phyloP scores from a whole-genome alignment of 441 rosid genomes.

The Brassica balearica region DNA sequence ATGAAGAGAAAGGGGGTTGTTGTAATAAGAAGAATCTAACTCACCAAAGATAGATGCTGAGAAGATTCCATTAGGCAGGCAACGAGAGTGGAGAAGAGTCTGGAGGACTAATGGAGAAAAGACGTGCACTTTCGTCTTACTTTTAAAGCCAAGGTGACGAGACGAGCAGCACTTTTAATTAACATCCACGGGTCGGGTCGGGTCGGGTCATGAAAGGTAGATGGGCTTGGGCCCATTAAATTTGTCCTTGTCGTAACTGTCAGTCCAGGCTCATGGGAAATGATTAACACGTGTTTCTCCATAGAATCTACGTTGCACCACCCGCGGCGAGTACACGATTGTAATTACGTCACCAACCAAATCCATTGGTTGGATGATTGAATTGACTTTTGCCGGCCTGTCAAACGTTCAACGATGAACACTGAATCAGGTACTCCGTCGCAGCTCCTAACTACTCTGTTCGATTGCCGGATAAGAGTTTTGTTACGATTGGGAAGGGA shows the following conservation, averaged over 20 bases:
- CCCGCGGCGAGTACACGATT: too few relatives aligned
- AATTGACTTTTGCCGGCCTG: too few relatives aligned
- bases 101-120: not conserved
- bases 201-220: not conserved
- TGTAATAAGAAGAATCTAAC: slow-evolving; percentile 22
- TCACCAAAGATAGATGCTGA: slow-evolving; percentile 35
- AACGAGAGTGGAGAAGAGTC: slow-evolving; percentile 15
- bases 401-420: too few relatives aligned
- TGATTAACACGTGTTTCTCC: slow-evolving; percentile 14
- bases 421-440: too few relatives aligned
- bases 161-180: not conserved
- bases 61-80: slow-evolving; percentile 33
- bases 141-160: not conserved
- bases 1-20: slow-evolving; percentile 14
- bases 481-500: too few relatives aligned
- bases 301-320: not conserved
- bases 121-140: slow-evolving; percentile 41
- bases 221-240: slow-evolving; percentile 35
- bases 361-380: too few relatives aligned
- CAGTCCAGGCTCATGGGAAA: not conserved
- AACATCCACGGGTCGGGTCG: not conserved
- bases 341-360: too few relatives aligned
- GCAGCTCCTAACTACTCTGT: too few relatives aligned
- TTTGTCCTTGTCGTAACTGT: slow-evolving; percentile 11
- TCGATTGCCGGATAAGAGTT: too few relatives aligned